phyloP scores from a whole-genome alignment of 164 flowering plant species.

The Pachysandra terminalis region DNA sequence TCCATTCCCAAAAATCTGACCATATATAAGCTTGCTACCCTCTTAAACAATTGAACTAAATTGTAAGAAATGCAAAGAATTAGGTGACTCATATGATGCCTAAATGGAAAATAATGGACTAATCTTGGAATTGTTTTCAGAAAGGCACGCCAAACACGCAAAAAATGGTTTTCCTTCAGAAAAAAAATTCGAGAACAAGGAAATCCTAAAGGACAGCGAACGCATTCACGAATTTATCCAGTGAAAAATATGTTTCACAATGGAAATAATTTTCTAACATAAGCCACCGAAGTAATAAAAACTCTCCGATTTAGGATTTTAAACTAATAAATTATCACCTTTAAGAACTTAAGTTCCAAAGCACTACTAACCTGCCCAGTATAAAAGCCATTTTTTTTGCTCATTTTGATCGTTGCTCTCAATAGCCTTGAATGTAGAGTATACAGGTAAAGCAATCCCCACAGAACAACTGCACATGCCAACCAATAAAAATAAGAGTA shows the following conservation, averaged over 20 bases:
- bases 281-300: neutral
- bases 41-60: too few species aligned
- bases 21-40: too few species aligned
- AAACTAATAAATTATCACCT: neutral
- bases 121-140: too few species aligned
- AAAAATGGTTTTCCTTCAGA: too few species aligned
- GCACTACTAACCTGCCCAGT: conserved; percentile 79
- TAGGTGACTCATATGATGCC: too few species aligned
- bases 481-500: neutral
- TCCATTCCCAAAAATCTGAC: too few species aligned
- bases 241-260: neutral
- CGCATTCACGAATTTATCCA: too few species aligned
- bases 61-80: too few species aligned
- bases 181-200: too few species aligned
- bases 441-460: conserved; percentile 77
- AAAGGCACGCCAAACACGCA: too few species aligned
- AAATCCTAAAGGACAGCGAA: too few species aligned
- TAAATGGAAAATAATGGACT: too few species aligned
- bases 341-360: neutral
- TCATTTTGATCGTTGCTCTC: conserved; percentile 61
- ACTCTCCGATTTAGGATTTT: neutral
- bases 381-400: conserved; percentile 74
- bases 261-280: neutral
- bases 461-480: conserved; percentile 65
- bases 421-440: conserved; percentile 88